Evolutionary conservation across 2,329 filamentous ascomycete species (phyloP), one percentile per base, ranked within the genome.

Genomic region (Chrysoporthe austroafricana): DNA sequence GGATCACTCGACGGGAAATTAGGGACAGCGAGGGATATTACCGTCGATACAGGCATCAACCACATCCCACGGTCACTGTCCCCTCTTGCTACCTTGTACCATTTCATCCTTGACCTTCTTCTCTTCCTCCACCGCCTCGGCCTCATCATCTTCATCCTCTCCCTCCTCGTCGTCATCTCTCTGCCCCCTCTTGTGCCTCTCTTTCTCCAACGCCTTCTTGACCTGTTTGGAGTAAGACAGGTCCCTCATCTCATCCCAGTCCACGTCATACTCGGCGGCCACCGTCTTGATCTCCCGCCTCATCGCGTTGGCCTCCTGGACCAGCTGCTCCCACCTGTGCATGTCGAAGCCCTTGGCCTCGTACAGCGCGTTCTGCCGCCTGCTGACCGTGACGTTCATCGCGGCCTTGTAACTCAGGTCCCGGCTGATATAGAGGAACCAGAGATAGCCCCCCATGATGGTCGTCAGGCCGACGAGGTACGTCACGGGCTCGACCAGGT

Each of bases 371-470:
- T 87, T 85, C 78, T 97, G 94, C 5, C 94, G 86, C 46, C 89
- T 85, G 48, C 88, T 92, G 48, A 97, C 91, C 7, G 94, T 97
- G 64, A 96, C 85, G 76, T 96, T 94, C 81, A 97, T 88, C 39
- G 94, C 93, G 2, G 90, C 90, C 72, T 91, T 90, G 82, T 97
- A 97, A 71, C 88, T 92, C 13, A 97, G 89, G 79, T 97, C 94
- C 26, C 92, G 88, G 79, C 94, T 96, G 81, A 97, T 92, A 79
- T 94, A 97, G 14, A 97, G 82, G 77, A 97, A 97, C 93, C 93
- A 97, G 64, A 97, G 83, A 75, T 97, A 97, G 72, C 93, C 94
- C 8, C 90, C 90, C 82, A 97, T 96, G 74, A 97, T 88, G 14
- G 91, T 94, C 0, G 90, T 88, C 71, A 97, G 83, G n/a, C 93